phyloP scores from a whole-genome alignment of 163 green algal species.

The Volvox carteri region DNA sequence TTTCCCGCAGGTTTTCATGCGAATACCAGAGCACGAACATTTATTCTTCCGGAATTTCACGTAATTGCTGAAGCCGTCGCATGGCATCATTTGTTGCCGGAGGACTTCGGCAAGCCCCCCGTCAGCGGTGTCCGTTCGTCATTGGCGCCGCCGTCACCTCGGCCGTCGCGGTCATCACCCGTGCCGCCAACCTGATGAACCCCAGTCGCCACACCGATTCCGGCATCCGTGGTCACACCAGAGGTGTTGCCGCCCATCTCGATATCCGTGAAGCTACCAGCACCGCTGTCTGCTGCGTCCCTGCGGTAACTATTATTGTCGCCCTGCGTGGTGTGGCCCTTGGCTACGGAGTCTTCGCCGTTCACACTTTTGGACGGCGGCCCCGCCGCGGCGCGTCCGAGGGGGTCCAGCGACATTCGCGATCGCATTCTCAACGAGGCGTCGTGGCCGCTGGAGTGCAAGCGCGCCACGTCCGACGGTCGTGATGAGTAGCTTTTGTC shows the following conservation, averaged over 20 bases:
- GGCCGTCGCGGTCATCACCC: not conserved
- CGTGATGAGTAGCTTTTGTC: not conserved
- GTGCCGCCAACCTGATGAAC: not conserved
- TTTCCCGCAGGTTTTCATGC: too few relatives aligned
- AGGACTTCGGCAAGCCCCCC: slow-evolving; percentile 1
- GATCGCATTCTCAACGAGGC: not conserved
- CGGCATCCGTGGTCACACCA: not conserved
- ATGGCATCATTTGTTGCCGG: too few relatives aligned
- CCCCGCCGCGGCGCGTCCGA: not conserved
- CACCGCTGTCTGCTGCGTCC: not conserved
- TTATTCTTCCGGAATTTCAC: too few relatives aligned
- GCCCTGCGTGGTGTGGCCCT: not conserved
- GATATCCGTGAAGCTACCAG: not conserved
- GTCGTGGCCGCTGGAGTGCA: not conserved
- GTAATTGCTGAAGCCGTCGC: too few relatives aligned
- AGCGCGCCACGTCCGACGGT: not conserved
- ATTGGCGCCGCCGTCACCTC: not conserved
- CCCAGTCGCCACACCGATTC: not conserved
- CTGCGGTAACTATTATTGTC: not conserved
- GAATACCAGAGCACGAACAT: too few relatives aligned
- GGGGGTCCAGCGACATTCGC: not conserved
- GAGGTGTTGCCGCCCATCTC: not conserved
- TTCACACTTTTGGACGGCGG: not conserved
- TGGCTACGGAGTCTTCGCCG: not conserved
- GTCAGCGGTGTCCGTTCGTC: slow-evolving; percentile 38